Evolutionary conservation across 2,329 filamentous ascomycete species (phyloP).

Genomic region (Calonectria pseudoturangicola): DNA sequence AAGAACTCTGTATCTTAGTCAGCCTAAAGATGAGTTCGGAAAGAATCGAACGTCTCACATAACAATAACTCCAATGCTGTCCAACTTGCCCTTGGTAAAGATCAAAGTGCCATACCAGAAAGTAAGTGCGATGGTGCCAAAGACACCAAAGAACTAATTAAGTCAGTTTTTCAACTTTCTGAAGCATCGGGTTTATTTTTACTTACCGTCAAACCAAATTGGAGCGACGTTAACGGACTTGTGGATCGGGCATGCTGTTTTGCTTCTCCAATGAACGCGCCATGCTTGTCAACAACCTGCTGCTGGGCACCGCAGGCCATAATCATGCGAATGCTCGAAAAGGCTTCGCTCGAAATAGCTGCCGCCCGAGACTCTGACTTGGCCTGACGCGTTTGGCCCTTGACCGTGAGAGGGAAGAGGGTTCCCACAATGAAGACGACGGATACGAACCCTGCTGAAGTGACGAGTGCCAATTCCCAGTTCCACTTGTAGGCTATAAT

Average conservation of each 20-base stretch:
- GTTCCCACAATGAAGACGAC: too few species aligned
- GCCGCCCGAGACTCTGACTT: too few species aligned
- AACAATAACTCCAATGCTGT: slow-evolving; percentile 71
- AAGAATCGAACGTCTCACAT: slow-evolving; percentile 64
- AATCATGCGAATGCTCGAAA: slow-evolving; percentile 77
- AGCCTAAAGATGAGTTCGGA: slow-evolving; percentile 73
- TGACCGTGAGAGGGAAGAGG: too few species aligned
- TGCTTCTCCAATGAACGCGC: slow-evolving; percentile 72
- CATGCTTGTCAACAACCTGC: slow-evolving; percentile 72
- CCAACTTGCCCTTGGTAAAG: slow-evolving; percentile 67
- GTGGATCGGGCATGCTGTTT: slow-evolving; percentile 65
- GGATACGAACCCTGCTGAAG: slow-evolving; percentile 64
- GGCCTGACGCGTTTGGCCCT: too few species aligned
- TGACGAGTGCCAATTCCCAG: slow-evolving; percentile 77
- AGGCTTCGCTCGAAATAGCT: slow-evolving; percentile 76
- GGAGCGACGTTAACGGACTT: slow-evolving; percentile 70
- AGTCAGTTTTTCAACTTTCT: slow-evolving; percentile 36
- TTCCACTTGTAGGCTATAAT: slow-evolving; percentile 74
- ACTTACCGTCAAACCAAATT: slow-evolving; percentile 70
- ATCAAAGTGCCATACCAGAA: slow-evolving; percentile 79
- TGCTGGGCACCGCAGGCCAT: slow-evolving; percentile 77
- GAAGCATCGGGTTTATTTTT: neutral
- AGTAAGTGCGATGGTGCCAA: slow-evolving; percentile 71
- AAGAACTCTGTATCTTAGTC: slow-evolving; percentile 64
- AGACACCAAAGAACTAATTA: slow-evolving; percentile 71